Evolutionary conservation across 495 filamentous ascomycete genomes (phyloP).

Genomic region (Aspergillus avenaceus): DNA sequence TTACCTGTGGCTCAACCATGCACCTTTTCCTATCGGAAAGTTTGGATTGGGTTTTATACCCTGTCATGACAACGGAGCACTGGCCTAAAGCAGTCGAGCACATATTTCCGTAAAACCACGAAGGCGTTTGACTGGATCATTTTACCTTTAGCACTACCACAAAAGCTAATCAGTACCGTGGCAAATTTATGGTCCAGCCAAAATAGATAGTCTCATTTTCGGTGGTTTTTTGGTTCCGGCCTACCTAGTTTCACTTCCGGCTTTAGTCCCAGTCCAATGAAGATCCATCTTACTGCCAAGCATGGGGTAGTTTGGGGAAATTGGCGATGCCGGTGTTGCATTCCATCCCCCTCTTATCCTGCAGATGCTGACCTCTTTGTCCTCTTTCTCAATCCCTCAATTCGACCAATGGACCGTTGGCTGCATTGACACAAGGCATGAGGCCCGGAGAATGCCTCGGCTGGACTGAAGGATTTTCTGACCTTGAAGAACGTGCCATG

Average conservation of each 20-base stretch:
- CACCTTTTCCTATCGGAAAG: neutral
- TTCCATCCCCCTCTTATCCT: neutral
- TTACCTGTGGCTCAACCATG: neutral
- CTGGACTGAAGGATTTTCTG: neutral
- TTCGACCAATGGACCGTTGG: neutral
- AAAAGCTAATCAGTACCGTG: neutral
- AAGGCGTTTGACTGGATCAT: neutral
- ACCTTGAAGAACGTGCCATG: neutral
- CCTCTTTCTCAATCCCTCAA: neutral
- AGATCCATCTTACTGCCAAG: slow-evolving; percentile 3
- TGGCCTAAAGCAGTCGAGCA: slow-evolving; percentile 1
- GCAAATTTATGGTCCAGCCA: neutral
- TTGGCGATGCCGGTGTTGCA: neutral
- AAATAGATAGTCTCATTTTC: too few relatives aligned
- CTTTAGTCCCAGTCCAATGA: slow-evolving; percentile 10
- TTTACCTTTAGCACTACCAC: neutral
- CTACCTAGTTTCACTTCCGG: slow-evolving; percentile 1
- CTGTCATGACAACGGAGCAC: slow-evolving; percentile 4
- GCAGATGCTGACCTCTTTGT: neutral
- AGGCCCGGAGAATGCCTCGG: neutral
- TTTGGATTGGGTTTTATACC: neutral
- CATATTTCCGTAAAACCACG: neutral
- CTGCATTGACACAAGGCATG: neutral
- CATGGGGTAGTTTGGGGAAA: slow-evolving; percentile 19
- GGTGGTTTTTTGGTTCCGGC: neutral